Evolutionary conservation across 139 green algal genomes (phyloP), one percentile per base, ranked within the genome.

Genomic region (Raphidocelis subcapitata): DNA sequence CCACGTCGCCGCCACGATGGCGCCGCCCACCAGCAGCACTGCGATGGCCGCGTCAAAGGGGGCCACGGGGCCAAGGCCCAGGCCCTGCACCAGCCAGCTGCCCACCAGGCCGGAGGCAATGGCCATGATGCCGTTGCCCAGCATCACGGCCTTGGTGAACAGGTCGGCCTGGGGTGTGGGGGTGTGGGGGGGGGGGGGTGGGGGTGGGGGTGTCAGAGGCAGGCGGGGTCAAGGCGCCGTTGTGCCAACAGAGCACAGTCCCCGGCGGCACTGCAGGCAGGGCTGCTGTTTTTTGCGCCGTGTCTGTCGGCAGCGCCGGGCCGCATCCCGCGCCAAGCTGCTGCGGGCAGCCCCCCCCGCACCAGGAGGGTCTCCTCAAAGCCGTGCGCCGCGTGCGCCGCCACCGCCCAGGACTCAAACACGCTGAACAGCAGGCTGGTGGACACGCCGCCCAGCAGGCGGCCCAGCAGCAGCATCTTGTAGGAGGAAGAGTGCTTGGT

Each of bases 351-450:
- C n/a, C n/a, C n/a, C n/a, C 41, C 41, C 65, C 84, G 77, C 1
- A 88, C 92, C 46, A 99, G 81, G 89, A 92, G 97, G 28, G 88
- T 81, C 28, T 84, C 67, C 3, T 94, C 87, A 74, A 90, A 97
- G 41, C 90, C 89, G 5, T 88, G 75, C 68, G 82, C 67, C 67
- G 92, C 92, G 82, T 98, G 94, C 80, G 97, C 92, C 12, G 88
- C 86, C 14, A 98, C 93, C 26, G 97, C 80, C 94, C 95, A 99
- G 0, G 90, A 94, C 83, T 99, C 95, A 70, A 99, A 99, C 21
- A 93, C 91, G 10, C 87, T 95, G 85, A 97, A 99, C 36, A 99
- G 90, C 35, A 99, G 88, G 8, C 87, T 96, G n/a, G 95, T 99
- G 32, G 95, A 90, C 21, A 99, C 89, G 57, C 95, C 95, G 24